Percentiles rank a stretch among this genome's conserved stretches.
Conservation (phyloP, 2,329 filamentous ascomycete species). For the Stromatinia cepivora region DNA sequence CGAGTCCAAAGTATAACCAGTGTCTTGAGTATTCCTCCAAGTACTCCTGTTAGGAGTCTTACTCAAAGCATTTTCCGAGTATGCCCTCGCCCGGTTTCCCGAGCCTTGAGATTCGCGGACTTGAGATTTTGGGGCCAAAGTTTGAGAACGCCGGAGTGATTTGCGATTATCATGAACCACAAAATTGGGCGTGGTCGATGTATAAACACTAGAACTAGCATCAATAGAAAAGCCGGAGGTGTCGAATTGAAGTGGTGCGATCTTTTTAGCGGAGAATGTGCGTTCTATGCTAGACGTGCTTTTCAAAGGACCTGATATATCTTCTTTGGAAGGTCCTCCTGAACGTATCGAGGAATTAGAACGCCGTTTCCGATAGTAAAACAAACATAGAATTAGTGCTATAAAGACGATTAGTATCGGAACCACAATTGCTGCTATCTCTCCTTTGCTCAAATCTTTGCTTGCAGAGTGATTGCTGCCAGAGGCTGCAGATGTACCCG, state of each 20-base stretch:
- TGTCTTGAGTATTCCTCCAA: constrained; percentile 37
- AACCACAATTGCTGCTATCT: constrained; percentile 34
- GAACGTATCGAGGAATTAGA: constrained; percentile 23
- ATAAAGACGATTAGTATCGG: constrained; percentile 29
- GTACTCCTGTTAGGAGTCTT: constrained; percentile 27
- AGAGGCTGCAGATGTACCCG: constrained; percentile 19
- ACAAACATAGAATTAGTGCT: constrained; percentile 29
- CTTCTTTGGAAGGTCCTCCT: constrained; percentile 27
- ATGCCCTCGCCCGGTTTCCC: constrained; percentile 28
- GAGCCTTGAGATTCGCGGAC: constrained; percentile 25
- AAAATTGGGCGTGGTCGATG: constrained; percentile 12
- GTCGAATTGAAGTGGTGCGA: constrained; percentile 31
- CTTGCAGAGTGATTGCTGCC: neutral
- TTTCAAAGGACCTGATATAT: constrained; percentile 33
- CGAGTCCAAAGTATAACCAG: constrained; percentile 26
- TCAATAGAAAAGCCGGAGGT: constrained; percentile 32
- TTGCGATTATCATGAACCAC: constrained; percentile 8
- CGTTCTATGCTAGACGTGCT: constrained; percentile 27
- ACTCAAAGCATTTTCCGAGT: constrained; percentile 35
- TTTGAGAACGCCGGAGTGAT: constrained; percentile 21
- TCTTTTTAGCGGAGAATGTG: constrained; percentile 26
- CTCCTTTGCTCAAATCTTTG: constrained; percentile 26
- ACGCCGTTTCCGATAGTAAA: constrained; percentile 31
- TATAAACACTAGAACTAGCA: constrained; percentile 17
- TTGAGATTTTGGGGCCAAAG: constrained; percentile 23